Base-by-base conservation (phyloP, 495 filamentous ascomycete species). In the Penicillium maclennaniae region DNA sequence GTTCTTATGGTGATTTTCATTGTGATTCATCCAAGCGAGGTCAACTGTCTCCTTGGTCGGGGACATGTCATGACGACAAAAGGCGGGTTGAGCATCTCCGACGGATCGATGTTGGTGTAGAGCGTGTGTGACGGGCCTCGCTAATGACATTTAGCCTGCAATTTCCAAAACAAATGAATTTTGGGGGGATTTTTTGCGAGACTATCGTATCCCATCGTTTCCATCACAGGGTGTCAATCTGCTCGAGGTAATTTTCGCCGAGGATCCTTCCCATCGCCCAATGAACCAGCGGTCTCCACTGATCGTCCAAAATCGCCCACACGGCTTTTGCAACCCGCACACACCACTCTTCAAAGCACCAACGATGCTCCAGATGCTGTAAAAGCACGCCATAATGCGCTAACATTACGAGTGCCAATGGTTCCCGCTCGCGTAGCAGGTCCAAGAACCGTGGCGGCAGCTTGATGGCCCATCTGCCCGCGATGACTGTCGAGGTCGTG, bases 351-450 rank as follows among this genome's bases (percentile, higher is more conserved):
- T 65, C 68, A 54, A 77, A 67, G 58, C 70, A 81, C 76, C 78
- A 79, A 15, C 68, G 66, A 51, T 72, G 55, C 34, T 73, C 56
- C 21, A 75, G 45, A 47, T 62, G 62, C 43, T 73, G 65, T 25
- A 82, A 58, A 8, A 78, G 51, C 21, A 77, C 68, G 43, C 68
- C 77, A 63, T 73, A 79, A 47, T 79, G 70, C 1, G 72, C 72
- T 20, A 82, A 55, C 50, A 82, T 66, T 6, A 77, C 67, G 21
- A 82, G 58, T 1, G 85, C 79, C 34, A 84, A 69, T 0, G 84
- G 82, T 14, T 78, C 72, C 12, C 66, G 72, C 50, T 79, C 65
- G 4, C 74, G 73, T 0, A 83, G 70, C 27, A 80, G 67, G 7
- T 74, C 69, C 45, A 83, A 60, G 57, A 81, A 86, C 7, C 69